phyloP scores from a whole-genome alignment of 2,329 filamentous ascomycete species.

The Ambrosiella beaveri region DNA sequence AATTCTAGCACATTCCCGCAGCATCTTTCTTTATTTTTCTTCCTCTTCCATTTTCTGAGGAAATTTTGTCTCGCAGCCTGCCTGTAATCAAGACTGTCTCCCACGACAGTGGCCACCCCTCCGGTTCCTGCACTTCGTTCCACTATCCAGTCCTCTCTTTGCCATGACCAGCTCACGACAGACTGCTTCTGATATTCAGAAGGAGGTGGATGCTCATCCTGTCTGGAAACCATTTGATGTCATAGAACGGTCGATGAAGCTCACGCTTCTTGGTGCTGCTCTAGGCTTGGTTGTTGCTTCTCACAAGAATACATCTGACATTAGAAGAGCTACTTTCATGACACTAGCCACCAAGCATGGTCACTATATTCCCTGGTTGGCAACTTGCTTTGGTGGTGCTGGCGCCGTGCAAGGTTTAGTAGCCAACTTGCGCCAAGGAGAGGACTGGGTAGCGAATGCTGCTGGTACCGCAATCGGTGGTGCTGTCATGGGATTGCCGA shows the following conservation, averaged over 20 bases:
- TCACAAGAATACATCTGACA: conserved; percentile 72
- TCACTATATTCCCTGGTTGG: conserved; percentile 41
- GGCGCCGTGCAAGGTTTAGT: conserved; percentile 59
- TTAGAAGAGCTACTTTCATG: conserved; percentile 63
- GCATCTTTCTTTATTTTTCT: not conserved
- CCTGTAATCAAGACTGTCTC: conserved; percentile 8
- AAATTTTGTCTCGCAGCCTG: conserved; percentile 8
- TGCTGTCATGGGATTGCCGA: conserved; percentile 50
- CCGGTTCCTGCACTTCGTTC: not conserved
- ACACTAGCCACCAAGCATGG: conserved; percentile 68
- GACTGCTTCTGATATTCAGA: not conserved
- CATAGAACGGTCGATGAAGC: conserved; percentile 46
- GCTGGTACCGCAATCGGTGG: conserved; percentile 65
- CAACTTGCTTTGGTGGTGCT: conserved; percentile 47
- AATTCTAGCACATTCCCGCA: not conserved
- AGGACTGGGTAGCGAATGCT: conserved; percentile 59
- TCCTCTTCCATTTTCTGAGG: conserved; percentile 8
- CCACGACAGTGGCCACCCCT: not conserved
- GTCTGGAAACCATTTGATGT: conserved; percentile 60
- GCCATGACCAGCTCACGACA: not conserved
- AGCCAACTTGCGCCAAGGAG: conserved; percentile 71
- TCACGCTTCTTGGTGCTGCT: conserved; percentile 45
- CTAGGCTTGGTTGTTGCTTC: conserved; percentile 57
- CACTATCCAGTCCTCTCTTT: not conserved
- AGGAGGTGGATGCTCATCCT: conserved; percentile 1